Percentiles rank a stretch among this genome's conserved stretches.
Conservation (phyloP, 345 rosid species). For the Erucastrum elatum region DNA sequence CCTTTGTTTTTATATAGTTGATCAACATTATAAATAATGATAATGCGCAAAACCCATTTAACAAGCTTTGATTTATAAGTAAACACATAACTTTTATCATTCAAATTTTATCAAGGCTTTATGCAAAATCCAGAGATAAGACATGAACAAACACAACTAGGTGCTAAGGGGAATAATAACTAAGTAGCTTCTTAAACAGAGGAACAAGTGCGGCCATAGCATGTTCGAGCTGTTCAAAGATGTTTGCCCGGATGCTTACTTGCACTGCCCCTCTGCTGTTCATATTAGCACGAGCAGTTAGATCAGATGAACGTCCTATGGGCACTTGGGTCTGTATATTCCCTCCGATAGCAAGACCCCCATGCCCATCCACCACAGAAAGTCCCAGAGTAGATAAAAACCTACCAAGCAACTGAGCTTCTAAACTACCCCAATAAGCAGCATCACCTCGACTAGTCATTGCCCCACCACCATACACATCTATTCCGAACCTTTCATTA, state of each 20-base stretch:
- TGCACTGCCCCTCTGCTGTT: slow-evolving; percentile 91
- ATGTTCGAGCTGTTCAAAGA: slow-evolving; percentile 87
- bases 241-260: slow-evolving; percentile 70
- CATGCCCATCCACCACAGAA: slow-evolving; percentile 96
- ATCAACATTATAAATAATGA: too few relatives aligned
- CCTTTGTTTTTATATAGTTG: too few relatives aligned
- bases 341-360: slow-evolving; percentile 91
- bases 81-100: too few relatives aligned
- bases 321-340: slow-evolving; percentile 86
- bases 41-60: too few relatives aligned
- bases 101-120: background rate
- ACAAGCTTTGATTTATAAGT: too few relatives aligned
- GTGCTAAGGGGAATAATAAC: slow-evolving; percentile 34
- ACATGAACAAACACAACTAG: background rate
- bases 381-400: slow-evolving; percentile 75
- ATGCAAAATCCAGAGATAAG: background rate
- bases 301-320: slow-evolving; percentile 68
- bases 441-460: slow-evolving; percentile 78
- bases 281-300: slow-evolving; percentile 77
- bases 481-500: slow-evolving; percentile 64
- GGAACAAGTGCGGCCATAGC: slow-evolving; percentile 78
- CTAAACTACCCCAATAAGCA: slow-evolving; percentile 92
- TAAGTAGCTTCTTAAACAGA: slow-evolving; percentile 65
- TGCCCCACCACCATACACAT: slow-evolving; percentile 73
- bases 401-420: slow-evolving; percentile 79